Percentiles rank a stretch among this genome's conserved stretches.
Evolutionary conservation across 805 yeast genomes (phyloP).

Genomic region (Nakazawaea siamensis): DNA sequence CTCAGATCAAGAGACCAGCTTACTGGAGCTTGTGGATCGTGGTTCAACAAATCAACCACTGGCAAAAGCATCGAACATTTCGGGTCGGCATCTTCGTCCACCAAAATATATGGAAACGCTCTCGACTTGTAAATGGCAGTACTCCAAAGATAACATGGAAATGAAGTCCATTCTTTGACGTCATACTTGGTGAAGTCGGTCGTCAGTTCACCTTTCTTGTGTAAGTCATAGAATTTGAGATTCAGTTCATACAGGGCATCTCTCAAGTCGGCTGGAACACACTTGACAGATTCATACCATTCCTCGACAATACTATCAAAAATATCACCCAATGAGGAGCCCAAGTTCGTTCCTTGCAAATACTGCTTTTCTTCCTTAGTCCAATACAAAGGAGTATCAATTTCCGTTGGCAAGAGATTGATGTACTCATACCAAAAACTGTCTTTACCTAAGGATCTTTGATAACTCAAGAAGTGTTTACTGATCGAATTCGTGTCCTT

Average conservation of each 20-base stretch:
- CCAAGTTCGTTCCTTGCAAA: constrained; percentile 64
- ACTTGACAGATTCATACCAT: constrained; percentile 35
- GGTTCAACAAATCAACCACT: constrained; percentile 72
- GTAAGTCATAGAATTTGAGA: constrained; percentile 19
- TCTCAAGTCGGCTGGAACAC: constrained; percentile 13
- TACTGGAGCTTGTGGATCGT: constrained; percentile 50
- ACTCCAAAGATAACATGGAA: constrained; percentile 72
- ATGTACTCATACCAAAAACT: constrained; percentile 22
- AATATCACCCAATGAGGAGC: constrained; percentile 41
- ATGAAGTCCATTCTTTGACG: constrained; percentile 46
- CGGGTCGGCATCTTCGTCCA: constrained; percentile 24
- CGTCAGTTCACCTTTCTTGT: constrained; percentile 12
- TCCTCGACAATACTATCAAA: constrained; percentile 42
- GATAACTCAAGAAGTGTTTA: constrained; percentile 12
- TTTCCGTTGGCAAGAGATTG: constrained; percentile 26
- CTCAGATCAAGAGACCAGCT: constrained; percentile 42
- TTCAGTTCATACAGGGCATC: constrained; percentile 15
- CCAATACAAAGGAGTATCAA: constrained; percentile 68
- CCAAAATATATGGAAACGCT: constrained; percentile 69
- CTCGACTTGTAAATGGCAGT: constrained; percentile 62
- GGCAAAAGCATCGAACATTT: constrained; percentile 69
- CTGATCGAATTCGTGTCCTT: constrained; percentile 7
- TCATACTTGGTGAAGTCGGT: constrained; percentile 3
- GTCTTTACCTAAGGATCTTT: constrained; percentile 7
- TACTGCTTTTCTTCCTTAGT: constrained; percentile 36